Evolutionary conservation across 352 stramenopile genomes (phyloP), one percentile per base, ranked within the genome.

Genomic region (Hyaloperonospora brassicae): DNA sequence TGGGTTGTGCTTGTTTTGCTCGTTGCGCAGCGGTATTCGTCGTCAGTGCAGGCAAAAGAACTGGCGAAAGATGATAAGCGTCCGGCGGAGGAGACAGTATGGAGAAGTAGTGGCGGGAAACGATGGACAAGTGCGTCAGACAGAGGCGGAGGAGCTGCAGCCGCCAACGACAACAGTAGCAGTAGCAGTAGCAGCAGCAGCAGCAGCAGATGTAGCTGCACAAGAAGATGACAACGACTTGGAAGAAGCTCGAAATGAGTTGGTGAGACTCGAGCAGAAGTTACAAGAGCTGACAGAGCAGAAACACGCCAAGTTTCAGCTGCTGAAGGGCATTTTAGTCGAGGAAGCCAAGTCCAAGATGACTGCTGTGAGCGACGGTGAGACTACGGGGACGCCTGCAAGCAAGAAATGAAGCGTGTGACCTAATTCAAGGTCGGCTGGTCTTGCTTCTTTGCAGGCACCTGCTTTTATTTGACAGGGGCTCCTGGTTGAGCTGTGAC

Each of bases 11-110:
- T 14, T 52, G n/a, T 24, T 50, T 61, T 60, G 35, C 40, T 51
- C 8, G 34, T 51, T 30, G 24, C 21, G 24, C 52, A 89, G 79
- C 48, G 74, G 62, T 13, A 89, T 89, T 34, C 76, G 76, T 21
- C 57, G 72, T 25, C 76, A 70, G 38, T 87, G 76, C 47, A 81
- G 72, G 66, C 76, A 89, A 58, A 89, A 89, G 47, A 89, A 89
- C 68, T 89, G 79, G 79, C 76, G 77, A 52, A 89, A 89, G 52
- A 61, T 89, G 59, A 70, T 89, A 43, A 76, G 62, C 14, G 51
- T 84, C 22, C 64, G 73, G 30, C 75, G 81, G 43, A 47, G 43
- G 30, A 64, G 73, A 40, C 59, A 76, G 17, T 13, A 22, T 35
- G 34, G 55, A 30, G 57, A 68, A 43, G 31, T 14, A n/a, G 47